Evolutionary conservation across 371 early-diverging fungal genomes (phyloP).

Genomic region (Haplosporangium sp.): DNA sequence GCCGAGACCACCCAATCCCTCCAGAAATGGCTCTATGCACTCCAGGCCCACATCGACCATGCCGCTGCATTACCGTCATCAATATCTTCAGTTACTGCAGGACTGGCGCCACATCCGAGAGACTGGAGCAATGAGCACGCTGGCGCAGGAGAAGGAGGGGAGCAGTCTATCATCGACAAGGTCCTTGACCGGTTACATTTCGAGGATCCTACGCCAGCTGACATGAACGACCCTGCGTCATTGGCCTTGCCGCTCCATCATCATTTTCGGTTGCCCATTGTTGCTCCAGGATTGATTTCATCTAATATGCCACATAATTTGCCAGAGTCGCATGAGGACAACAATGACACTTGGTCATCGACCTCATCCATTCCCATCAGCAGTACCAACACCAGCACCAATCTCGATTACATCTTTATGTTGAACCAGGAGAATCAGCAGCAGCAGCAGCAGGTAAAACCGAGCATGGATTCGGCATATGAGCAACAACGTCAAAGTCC

Average conservation of each 20-base stretch:
- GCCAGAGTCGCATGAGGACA: slow-evolving; percentile 29
- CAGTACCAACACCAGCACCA: slow-evolving; percentile 44
- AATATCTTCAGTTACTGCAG: slow-evolving; percentile 10
- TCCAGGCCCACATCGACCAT: slow-evolving; percentile 43
- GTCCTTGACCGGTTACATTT: slow-evolving; percentile 46
- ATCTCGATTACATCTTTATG: slow-evolving; percentile 37
- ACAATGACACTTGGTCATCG: slow-evolving; percentile 50
- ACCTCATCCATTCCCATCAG: slow-evolving; percentile 36
- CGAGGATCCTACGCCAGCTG: slow-evolving; percentile 7
- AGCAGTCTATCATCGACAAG: slow-evolving; percentile 43
- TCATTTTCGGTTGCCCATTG: neutral
- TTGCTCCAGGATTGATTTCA: neutral
- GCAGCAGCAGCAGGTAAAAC: slow-evolving; percentile 6
- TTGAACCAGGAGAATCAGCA: slow-evolving; percentile 24
- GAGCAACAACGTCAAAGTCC: slow-evolving; percentile 8
- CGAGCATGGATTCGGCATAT: slow-evolving; percentile 35
- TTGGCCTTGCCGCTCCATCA: neutral
- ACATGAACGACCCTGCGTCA: neutral
- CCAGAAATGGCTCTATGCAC: slow-evolving; percentile 30
- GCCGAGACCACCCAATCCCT: slow-evolving; percentile 36
- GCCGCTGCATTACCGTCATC: slow-evolving; percentile 15
- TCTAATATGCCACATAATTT: slow-evolving; percentile 22
- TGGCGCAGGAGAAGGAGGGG: neutral
- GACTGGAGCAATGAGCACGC: neutral
- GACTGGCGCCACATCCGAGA: slow-evolving; percentile 13